Evolutionary conservation across 2,329 filamentous ascomycete species (phyloP), one percentile per base, ranked within the genome.

Genomic region (Fusarium robinianum): DNA sequence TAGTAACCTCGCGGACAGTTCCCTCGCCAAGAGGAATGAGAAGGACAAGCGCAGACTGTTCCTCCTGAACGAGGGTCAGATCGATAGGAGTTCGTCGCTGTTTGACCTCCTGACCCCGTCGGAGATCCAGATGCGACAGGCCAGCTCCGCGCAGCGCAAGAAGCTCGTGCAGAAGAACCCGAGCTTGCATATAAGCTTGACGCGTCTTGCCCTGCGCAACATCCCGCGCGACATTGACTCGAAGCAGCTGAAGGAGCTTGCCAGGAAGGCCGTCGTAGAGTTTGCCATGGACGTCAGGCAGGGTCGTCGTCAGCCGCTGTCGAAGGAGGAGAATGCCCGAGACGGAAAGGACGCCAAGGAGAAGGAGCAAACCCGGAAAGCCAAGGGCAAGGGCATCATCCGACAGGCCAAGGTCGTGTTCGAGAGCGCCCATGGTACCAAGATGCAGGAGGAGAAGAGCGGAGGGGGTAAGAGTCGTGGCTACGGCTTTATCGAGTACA

Each of bases 401-500:
- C 87, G 83, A 60, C 94, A 99, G 71, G 87, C 92, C 42, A 99
- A 96, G 75, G 81, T 99, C 41, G 88, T 97, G 24, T 97, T 94
- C 62, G 94, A 99, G 72, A 88, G 86, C 42, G 80, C 81, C 23
- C 84, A 94, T 58, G 94, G 94, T 31, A 83, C 83, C 62, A 97
- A 96, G 72, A 83, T 96, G 10, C 71, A 78, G 7, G 90, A 95
- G 70, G 77, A 80, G 29, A 83, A 76, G 36, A 90, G 88, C 6
- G n/a, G n/a, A n/a, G n/a, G n/a, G n/a, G 90, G 84, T 6, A 91
- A 91, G 64, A 94, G 88, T 66, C 82, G 92, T 66, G 94, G 94
- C 5, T 99, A 99, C 66, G 94, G 95, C 9, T 99, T 99, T 73
- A 87, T 99, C 57, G 94, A 99, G 72, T 99, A 96, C 70, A 87